phyloP scores from a whole-genome alignment of 495 filamentous ascomycete genomes.

The Penicillium steckii region DNA sequence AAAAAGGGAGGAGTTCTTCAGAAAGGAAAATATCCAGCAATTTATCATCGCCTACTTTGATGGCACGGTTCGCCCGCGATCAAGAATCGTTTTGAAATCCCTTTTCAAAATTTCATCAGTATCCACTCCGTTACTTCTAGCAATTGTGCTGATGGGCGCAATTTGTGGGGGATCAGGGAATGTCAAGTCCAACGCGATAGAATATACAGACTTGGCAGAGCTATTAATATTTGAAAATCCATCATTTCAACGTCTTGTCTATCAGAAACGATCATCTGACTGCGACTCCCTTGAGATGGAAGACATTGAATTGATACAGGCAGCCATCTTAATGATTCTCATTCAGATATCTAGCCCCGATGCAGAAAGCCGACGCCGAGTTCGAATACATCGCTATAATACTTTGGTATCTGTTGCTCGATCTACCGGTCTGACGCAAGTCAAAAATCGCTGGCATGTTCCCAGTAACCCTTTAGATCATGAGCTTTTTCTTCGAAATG shows the following conservation, averaged over 20 bases:
- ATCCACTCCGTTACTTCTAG: slow-evolving; percentile 6
- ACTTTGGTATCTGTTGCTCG: slow-evolving; percentile 18
- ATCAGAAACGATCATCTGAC: background rate
- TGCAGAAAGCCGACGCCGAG: slow-evolving; percentile 5
- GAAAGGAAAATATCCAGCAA: slow-evolving; percentile 3
- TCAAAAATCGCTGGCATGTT: slow-evolving; percentile 13
- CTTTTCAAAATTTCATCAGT: slow-evolving; percentile 6
- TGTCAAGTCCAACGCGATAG: background rate
- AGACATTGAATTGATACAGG: slow-evolving; percentile 13
- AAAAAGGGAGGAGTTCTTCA: slow-evolving; percentile 1
- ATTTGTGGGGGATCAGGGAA: slow-evolving; percentile 1
- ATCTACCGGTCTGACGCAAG: slow-evolving; percentile 2
- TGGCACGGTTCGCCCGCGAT: slow-evolving; percentile 14
- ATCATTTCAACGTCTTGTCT: slow-evolving; percentile 1
- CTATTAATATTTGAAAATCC: slow-evolving; percentile 8
- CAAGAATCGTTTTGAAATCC: slow-evolving; percentile 17
- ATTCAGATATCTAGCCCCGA: slow-evolving; percentile 14
- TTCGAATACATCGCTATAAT: slow-evolving; percentile 16
- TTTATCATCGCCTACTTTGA: slow-evolving; percentile 18
- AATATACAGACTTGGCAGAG: slow-evolving; percentile 9
- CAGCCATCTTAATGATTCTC: slow-evolving; percentile 13
- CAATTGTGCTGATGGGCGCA: slow-evolving; percentile 13
- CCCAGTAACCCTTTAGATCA: background rate
- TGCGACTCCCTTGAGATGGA: background rate
- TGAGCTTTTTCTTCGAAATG: slow-evolving; percentile 5